Evolutionary conservation across 352 stramenopile species (phyloP).

Genomic region (Globisporangium splendens): DNA sequence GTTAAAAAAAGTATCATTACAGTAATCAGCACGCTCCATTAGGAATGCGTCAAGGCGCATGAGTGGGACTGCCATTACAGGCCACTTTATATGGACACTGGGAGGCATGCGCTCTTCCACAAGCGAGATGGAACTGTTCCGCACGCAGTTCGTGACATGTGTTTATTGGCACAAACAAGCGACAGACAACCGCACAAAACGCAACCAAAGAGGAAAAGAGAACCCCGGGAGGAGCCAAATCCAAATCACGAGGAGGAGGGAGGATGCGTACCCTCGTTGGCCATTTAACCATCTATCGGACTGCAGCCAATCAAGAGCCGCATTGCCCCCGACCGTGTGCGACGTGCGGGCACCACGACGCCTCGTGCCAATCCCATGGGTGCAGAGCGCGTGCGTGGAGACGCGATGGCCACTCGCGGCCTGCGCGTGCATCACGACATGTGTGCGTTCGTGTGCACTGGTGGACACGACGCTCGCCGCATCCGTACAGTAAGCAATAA

Average conservation of each 20-base stretch:
- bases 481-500: too few species aligned
- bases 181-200: background rate
- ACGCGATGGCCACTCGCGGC: background rate
- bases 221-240: too few species aligned
- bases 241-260: background rate
- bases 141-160: background rate
- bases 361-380: background rate
- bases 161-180: background rate
- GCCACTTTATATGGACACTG: too few species aligned
- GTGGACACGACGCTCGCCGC: too few species aligned
- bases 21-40: background rate
- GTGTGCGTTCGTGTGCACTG: too few species aligned
- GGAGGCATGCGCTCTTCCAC: background rate
- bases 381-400: background rate
- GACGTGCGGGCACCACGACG: too few species aligned
- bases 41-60: too few species aligned
- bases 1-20: conserved; percentile 2
- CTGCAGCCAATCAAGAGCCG: too few species aligned
- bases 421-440: background rate
- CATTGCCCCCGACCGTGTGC: too few species aligned
- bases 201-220: background rate
- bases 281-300: too few species aligned
- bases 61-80: too few species aligned
- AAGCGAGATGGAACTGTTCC: background rate
- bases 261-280: background rate